Evolutionary conservation across 129 eudicot species (phyloP).

Genomic region (Lactuca saligna): DNA sequence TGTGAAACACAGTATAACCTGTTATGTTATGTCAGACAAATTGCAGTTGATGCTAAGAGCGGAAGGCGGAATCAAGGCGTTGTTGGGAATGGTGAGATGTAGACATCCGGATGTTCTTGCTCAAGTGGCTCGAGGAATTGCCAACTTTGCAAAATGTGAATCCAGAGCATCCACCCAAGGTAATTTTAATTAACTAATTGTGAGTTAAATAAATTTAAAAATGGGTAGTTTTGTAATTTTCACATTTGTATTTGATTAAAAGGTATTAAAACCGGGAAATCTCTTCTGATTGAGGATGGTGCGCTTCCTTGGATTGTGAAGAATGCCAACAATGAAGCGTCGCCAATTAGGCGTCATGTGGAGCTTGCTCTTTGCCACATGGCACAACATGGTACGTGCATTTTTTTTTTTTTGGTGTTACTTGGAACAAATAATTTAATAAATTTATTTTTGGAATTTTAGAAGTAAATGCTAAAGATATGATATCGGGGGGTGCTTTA

Average conservation of each 20-base stretch:
- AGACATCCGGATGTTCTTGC: slow-evolving; percentile 96
- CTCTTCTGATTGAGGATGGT: slow-evolving; percentile 82
- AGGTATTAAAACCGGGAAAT: slow-evolving; percentile 74
- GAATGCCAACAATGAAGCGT: slow-evolving; percentile 82
- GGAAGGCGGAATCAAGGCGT: slow-evolving; percentile 89
- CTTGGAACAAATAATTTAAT: neutral
- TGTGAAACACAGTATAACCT: too few species aligned
- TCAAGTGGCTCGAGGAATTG: slow-evolving; percentile 96
- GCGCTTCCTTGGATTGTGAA: slow-evolving; percentile 87
- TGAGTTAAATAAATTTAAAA: neutral
- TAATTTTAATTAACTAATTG: neutral
- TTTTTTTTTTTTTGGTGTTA: neutral
- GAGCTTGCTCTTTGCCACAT: slow-evolving; percentile 95
- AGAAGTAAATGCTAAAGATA: slow-evolving; percentile 83
- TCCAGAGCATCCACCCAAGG: slow-evolving; percentile 90
- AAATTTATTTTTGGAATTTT: slow-evolving; percentile 1
- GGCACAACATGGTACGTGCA: slow-evolving; percentile 71
- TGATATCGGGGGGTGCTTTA: slow-evolving; percentile 76
- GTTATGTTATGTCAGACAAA: slow-evolving; percentile 43
- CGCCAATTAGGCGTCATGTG: slow-evolving; percentile 84
- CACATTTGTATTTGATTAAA: neutral
- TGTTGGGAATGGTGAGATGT: slow-evolving; percentile 88
- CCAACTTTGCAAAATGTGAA: slow-evolving; percentile 94
- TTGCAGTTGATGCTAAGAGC: slow-evolving; percentile 67
- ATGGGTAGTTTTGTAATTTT: slow-evolving; percentile 4